Evolutionary conservation across 192 early-diverging fungal genomes (phyloP), one percentile per base, ranked within the genome.

Genomic region (Umbelopsis isabellina): DNA sequence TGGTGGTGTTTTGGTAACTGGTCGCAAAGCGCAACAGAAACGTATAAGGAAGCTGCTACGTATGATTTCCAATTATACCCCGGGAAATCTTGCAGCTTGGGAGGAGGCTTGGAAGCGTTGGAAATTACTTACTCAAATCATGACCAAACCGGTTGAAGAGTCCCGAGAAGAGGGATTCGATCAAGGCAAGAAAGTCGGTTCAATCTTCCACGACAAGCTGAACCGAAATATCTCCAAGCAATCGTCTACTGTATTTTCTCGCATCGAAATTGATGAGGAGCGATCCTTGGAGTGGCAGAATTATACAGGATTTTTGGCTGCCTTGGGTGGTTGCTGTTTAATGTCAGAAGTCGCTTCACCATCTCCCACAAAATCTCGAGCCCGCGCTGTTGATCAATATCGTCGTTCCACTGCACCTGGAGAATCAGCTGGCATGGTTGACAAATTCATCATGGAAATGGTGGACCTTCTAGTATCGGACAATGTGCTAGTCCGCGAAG

Each of bases 241-340:
- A 33, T 27, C 45, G 16, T 50, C 50, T n/a, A n/a, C 48, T 12
- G 44, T 44, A 3, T 53, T 65, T 51, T 75, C 44, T 70, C 70
- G 55, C 80, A 78, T 72, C 72, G 69, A 70, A 10, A 44, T 66
- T 44, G 65, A 79, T 22, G 83, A 80, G 48, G 72, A 84, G 5
- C 80, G 72, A 30, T 73, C 73, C n/a, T 79, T 83, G 8, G 91
- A 93, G 46, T 93, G 94, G 91, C 83, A 86, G 61, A 92, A 94
- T 67, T 93, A 92, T 74, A 92, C 91, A 7, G 91, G 93, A 2
- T 95, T 94, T 72, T 80, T 94, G 22, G 91, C 90, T 46, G 89
- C 93, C 16, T 71, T 93, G 16, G 93, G 91, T 48, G 93, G 92
- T 1, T 84, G 86, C n/a, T 93, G 90, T 51, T 72, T 90, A 10